Evolutionary conservation across 805 yeast genomes (phyloP).

Genomic region (Metschnikowia orientalis): DNA sequence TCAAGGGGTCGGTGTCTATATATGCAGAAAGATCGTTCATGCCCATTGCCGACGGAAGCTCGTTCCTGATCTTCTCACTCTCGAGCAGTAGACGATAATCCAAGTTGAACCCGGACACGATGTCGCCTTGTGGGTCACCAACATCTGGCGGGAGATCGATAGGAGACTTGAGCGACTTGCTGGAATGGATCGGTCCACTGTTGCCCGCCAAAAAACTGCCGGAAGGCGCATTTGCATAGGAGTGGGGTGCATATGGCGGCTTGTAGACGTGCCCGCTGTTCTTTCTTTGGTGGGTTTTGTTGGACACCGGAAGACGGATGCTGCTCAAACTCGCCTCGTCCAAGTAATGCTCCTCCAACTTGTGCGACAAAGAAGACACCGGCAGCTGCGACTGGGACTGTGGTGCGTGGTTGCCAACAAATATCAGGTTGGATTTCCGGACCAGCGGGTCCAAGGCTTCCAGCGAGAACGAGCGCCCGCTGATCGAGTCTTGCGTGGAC

Average conservation of each 20-base stretch:
- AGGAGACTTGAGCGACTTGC: not conserved
- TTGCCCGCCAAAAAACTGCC: conserved; percentile 4
- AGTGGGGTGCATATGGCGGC: conserved; percentile 6
- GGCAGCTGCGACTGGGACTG: conserved; percentile 16
- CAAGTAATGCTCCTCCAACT: conserved; percentile 26
- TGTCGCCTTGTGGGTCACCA: not conserved
- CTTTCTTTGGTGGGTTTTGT: conserved; percentile 11
- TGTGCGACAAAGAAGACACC: conserved; percentile 23
- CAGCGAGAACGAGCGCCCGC: not conserved
- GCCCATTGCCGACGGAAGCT: conserved; percentile 8
- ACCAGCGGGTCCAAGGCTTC: conserved; percentile 1
- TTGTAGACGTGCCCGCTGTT: conserved; percentile 20
- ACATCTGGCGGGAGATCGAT: not conserved
- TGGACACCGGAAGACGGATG: conserved; percentile 9
- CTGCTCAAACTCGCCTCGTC: conserved; percentile 7
- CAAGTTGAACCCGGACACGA: not conserved
- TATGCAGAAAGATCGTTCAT: conserved; percentile 2
- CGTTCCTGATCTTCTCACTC: conserved; percentile 4
- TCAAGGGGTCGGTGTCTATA: conserved; percentile 6
- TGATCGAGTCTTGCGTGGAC: conserved; percentile 1
- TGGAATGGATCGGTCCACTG: conserved; percentile 7
- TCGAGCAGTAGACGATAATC: conserved; percentile 4
- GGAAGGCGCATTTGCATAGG: not conserved
- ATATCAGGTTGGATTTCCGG: conserved; percentile 14
- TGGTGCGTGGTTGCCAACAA: conserved; percentile 8